These are phyloP conservation scores for Cryptosporidium felis DNA, from an alignment of 169 alveolate genomes.

Conservation along the genomic window DNA sequence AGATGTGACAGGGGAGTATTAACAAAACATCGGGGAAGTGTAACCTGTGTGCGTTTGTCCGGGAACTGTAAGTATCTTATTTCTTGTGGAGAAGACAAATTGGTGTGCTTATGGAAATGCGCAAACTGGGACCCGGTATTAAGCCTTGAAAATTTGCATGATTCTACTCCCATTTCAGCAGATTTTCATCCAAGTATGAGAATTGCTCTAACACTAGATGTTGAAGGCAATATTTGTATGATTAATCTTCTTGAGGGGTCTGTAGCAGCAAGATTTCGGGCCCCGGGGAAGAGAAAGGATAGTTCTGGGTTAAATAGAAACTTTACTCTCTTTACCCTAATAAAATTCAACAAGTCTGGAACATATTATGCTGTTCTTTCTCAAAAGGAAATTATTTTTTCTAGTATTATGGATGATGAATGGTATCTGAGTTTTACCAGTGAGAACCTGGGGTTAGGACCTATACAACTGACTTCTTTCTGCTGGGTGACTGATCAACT, in stretches of 20 bases:
- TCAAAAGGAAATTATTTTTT: not conserved
- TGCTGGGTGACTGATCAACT: conserved; percentile 5
- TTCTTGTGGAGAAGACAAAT: conserved; percentile 61
- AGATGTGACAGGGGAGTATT: conserved; percentile 56
- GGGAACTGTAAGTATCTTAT: conserved; percentile 23
- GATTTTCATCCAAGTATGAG: conserved; percentile 63
- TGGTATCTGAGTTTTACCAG: not conserved
- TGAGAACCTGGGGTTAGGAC: not conserved
- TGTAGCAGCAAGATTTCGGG: not conserved
- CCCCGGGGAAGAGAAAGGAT: not conserved
- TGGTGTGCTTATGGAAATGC: conserved; percentile 37
- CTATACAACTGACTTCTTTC: conserved; percentile 11
- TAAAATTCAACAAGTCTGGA: conserved; percentile 1
- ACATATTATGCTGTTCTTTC: conserved; percentile 30
- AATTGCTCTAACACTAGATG: conserved; percentile 36
- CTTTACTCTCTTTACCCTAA: not conserved
- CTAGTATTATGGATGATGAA: not conserved
- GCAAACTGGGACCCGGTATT: conserved; percentile 39
- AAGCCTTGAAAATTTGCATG: not conserved
- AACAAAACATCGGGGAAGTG: conserved; percentile 35
- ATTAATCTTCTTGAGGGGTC: conserved; percentile 6
- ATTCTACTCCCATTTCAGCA: conserved; percentile 22
- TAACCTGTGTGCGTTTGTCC: not conserved
- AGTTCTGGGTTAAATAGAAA: not conserved
- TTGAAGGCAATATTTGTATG: conserved; percentile 18